These are phyloP conservation scores for Exophiala sp. DNA, from an alignment of 2,329 filamentous ascomycete species.

Conservation along the genomic window DNA sequence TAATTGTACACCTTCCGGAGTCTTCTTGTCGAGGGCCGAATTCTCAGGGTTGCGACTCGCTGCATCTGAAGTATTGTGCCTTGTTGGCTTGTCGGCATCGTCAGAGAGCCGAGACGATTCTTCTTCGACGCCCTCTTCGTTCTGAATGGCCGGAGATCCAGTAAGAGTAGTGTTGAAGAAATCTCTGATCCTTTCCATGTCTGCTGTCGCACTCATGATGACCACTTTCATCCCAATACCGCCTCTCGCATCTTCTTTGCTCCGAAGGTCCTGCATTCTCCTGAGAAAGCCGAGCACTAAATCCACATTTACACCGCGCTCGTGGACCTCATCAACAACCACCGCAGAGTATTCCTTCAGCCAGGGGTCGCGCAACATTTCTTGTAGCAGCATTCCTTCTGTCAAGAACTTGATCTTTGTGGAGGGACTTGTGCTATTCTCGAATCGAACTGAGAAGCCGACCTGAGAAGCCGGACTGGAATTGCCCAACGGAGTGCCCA, in stretches of 20 bases:
- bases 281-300: slow-evolving; percentile 84
- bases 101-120: slow-evolving; percentile 13
- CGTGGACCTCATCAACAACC: slow-evolving; percentile 94
- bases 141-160: not conserved
- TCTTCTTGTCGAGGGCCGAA: too few relatives aligned
- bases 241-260: slow-evolving; percentile 51
- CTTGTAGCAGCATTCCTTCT: slow-evolving; percentile 93
- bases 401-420: slow-evolving; percentile 90
- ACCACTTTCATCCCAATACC: slow-evolving; percentile 79
- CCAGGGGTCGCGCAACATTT: slow-evolving; percentile 80
- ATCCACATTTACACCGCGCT: slow-evolving; percentile 92
- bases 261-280: slow-evolving; percentile 57
- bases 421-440: slow-evolving; percentile 76
- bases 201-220: slow-evolving; percentile 95
- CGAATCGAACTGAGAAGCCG: slow-evolving; percentile 93
- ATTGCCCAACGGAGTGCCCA: slow-evolving; percentile 60
- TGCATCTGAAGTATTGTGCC: not conserved
- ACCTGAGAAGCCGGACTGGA: slow-evolving; percentile 63
- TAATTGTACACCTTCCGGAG: not conserved
- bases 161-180: slow-evolving; percentile 59
- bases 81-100: slow-evolving; percentile 3
- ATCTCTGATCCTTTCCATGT: slow-evolving; percentile 70
- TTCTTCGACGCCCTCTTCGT: slow-evolving; percentile 9
- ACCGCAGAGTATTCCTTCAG: slow-evolving; percentile 83
- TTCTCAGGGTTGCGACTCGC: too few relatives aligned